A percentile compares a stretch with the other conserved stretches of the same genome.
phyloP scores from a whole-genome alignment of 805 yeast species.

The Lachancea meyersii region DNA sequence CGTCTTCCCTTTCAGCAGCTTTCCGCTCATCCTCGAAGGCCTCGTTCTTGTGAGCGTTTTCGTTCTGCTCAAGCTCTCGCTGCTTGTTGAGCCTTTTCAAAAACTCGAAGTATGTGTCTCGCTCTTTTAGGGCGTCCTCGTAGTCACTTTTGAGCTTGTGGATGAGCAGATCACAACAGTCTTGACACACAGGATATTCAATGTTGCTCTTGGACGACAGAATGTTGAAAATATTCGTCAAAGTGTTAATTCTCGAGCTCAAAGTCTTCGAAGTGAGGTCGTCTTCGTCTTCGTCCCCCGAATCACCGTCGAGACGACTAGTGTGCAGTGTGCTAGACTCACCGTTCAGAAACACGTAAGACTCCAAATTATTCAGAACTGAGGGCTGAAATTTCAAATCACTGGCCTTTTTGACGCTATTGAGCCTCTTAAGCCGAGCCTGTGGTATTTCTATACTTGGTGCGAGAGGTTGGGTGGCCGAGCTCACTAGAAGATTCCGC shows the following conservation, averaged over 20 bases:
- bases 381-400: constrained; percentile 31
- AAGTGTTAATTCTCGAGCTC: constrained; percentile 44
- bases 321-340: constrained; percentile 10
- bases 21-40: constrained; percentile 31
- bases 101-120: constrained; percentile 71
- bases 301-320: constrained; percentile 11
- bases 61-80: constrained; percentile 35
- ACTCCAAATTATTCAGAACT: constrained; percentile 14
- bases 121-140: constrained; percentile 67
- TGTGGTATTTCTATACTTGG: constrained; percentile 17
- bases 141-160: constrained; percentile 61
- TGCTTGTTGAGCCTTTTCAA: constrained; percentile 60
- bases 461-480: constrained; percentile 7
- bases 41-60: constrained; percentile 41
- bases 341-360: constrained; percentile 24
- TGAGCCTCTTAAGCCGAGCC: constrained; percentile 19
- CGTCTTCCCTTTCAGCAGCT: constrained; percentile 26
- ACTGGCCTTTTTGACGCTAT: constrained; percentile 16
- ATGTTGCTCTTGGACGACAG: constrained; percentile 67
- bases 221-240: constrained; percentile 64
- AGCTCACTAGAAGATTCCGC: constrained; percentile 35
- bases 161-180: constrained; percentile 66
- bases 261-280: constrained; percentile 32
- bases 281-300: constrained; percentile 17
- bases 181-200: constrained; percentile 82